Percentiles rank a stretch among this genome's conserved stretches.
Evolutionary conservation across 192 early-diverging fungal species (phyloP).

Genomic region (Coemansia sp.): DNA sequence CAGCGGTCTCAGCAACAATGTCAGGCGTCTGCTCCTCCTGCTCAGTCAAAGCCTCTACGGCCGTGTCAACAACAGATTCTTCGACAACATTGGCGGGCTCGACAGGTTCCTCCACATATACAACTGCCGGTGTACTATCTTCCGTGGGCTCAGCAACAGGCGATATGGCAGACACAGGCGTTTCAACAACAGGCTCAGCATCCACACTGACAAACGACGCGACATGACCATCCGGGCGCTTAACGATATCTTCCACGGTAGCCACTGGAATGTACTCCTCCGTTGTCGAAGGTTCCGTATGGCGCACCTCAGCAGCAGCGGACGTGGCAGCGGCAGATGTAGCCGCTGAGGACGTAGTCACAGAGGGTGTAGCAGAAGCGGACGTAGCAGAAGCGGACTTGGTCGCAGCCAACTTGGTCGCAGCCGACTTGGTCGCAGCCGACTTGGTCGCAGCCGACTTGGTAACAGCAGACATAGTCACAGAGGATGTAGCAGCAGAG

Average conservation of each 20-base stretch:
- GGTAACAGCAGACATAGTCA: not conserved
- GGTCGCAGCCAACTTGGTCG: not conserved
- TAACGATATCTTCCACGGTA: not conserved
- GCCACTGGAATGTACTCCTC: not conserved
- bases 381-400: not conserved
- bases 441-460: not conserved
- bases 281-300: not conserved
- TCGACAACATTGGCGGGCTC: not conserved
- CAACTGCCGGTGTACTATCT: not conserved
- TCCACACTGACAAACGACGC: not conserved
- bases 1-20: not conserved
- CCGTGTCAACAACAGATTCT: conserved; percentile 8
- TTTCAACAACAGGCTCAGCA: not conserved
- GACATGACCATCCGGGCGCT: conserved; percentile 1
- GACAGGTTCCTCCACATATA: not conserved
- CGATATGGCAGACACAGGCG: not conserved
- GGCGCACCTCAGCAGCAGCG: not conserved
- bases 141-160: not conserved
- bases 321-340: not conserved
- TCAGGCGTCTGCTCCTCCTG: not conserved
- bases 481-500: not conserved
- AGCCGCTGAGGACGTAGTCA: not conserved
- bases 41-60: not conserved
- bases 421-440: not conserved
- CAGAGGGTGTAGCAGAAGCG: not conserved